Evolutionary conservation across 2,329 filamentous ascomycete species (phyloP).

Genomic region (Ramularia endophylla): DNA sequence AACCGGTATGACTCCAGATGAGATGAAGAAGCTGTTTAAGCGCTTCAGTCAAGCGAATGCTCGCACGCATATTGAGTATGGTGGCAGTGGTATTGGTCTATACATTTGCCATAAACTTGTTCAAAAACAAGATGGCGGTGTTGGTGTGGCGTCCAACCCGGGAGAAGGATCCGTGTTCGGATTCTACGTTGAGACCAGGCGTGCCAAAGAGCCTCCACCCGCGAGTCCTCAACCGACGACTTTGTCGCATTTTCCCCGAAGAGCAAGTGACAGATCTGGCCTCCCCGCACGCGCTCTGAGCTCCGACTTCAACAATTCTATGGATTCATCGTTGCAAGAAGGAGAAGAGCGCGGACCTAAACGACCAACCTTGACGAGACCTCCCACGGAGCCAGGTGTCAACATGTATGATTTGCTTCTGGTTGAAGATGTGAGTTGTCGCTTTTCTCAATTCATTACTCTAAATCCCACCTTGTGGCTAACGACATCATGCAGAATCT

Average conservation of each 20-base stretch:
- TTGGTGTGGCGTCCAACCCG: conserved; percentile 56
- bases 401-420: conserved; percentile 10
- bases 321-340: too few relatives aligned
- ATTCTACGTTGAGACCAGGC: conserved; percentile 55
- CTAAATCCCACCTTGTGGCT: too few relatives aligned
- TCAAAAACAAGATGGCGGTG: conserved; percentile 64
- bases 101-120: conserved; percentile 63
- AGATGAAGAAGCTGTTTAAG: conserved; percentile 52
- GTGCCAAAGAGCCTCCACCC: background rate
- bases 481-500: conserved; percentile 13
- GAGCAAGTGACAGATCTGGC: too few relatives aligned
- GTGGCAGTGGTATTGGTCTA: conserved; percentile 62
- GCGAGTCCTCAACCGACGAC: background rate
- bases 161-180: conserved; percentile 59
- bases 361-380: too few relatives aligned
- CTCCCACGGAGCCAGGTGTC: background rate
- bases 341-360: too few relatives aligned
- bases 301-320: background rate
- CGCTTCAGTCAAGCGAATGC: conserved; percentile 64
- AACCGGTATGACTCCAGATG: conserved; percentile 33
- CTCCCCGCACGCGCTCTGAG: background rate
- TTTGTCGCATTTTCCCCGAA: too few relatives aligned
- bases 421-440: conserved; percentile 13
- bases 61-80: conserved; percentile 62
- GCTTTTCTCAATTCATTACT: too few relatives aligned